These are phyloP conservation scores for Telfairia occidentalis DNA, from an alignment of 331 rosid species.

Conservation along the genomic window DNA sequence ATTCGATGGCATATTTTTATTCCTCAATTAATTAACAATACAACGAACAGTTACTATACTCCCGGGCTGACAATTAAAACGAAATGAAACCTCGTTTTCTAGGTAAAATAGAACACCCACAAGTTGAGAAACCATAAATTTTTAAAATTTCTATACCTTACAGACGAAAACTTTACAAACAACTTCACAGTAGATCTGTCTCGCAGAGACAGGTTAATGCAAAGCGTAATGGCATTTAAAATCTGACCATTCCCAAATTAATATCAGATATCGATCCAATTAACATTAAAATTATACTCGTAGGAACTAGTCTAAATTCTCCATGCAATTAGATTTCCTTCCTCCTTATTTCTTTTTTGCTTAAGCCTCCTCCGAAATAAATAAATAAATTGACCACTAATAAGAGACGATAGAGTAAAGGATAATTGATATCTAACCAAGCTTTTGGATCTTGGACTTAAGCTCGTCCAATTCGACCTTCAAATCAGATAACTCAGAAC, in stretches of 20 bases:
- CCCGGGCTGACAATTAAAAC: neutral
- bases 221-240: neutral
- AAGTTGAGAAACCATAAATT: neutral
- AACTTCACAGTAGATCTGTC: neutral
- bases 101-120: neutral
- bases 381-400: neutral
- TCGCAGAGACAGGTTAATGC: neutral
- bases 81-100: neutral
- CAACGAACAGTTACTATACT: neutral
- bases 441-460: slow-evolving; percentile 56
- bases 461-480: slow-evolving; percentile 66
- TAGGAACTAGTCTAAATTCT: neutral
- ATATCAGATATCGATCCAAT: neutral
- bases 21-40: neutral
- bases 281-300: neutral
- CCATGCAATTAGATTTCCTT: neutral
- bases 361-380: neutral
- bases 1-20: neutral
- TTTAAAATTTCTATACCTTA: neutral
- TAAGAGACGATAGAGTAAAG: slow-evolving; percentile 1
- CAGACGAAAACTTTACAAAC: neutral
- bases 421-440: slow-evolving; percentile 38
- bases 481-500: slow-evolving; percentile 35
- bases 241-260: neutral
- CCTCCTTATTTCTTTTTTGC: neutral